A percentile compares a stretch with the other conserved stretches of the same genome.
Conservation (phyloP, 2,329 filamentous ascomycete genomes). For the Magnaporthales sp. region DNA sequence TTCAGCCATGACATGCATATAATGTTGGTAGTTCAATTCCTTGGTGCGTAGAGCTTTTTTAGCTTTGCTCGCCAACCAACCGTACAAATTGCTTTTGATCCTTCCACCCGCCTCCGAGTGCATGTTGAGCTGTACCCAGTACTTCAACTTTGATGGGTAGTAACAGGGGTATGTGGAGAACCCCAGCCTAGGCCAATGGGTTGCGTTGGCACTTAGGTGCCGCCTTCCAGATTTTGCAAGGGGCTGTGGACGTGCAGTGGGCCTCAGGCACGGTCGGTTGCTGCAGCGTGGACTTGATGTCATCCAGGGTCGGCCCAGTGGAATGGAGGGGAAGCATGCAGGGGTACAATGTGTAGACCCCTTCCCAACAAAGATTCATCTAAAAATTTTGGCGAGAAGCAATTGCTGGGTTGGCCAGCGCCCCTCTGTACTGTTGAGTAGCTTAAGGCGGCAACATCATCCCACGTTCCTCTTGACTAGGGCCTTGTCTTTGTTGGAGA, state of each 20-base stretch:
- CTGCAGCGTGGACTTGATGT: conserved; percentile 1
- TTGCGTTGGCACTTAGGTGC: conserved; percentile 2
- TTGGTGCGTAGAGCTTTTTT: not conserved
- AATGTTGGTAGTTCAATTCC: not conserved
- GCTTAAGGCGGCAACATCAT: not conserved
- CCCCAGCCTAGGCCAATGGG: conserved; percentile 4
- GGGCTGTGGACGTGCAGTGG: not conserved
- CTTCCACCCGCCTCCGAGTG: not conserved
- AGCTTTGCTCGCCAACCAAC: not conserved
- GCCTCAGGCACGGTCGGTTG: not conserved
- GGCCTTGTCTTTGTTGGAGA: not conserved
- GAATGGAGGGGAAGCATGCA: conserved; percentile 5
- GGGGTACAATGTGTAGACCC: conserved; percentile 6
- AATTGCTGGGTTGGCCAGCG: conserved; percentile 2
- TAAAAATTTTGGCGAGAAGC: conserved; percentile 20
- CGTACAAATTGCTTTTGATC: not conserved
- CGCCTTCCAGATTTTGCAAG: not conserved
- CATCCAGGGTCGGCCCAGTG: conserved; percentile 11
- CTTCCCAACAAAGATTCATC: conserved; percentile 23
- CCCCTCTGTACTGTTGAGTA: conserved; percentile 4
- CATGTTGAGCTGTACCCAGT: conserved; percentile 2
- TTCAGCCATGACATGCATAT: not conserved
- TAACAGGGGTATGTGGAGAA: conserved; percentile 2
- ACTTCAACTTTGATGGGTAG: not conserved
- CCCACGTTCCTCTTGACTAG: not conserved